Evolutionary conservation across 768 basidiomycete genomes (phyloP), one percentile per base, ranked within the genome.

Genomic region (Suillus spraguei): DNA sequence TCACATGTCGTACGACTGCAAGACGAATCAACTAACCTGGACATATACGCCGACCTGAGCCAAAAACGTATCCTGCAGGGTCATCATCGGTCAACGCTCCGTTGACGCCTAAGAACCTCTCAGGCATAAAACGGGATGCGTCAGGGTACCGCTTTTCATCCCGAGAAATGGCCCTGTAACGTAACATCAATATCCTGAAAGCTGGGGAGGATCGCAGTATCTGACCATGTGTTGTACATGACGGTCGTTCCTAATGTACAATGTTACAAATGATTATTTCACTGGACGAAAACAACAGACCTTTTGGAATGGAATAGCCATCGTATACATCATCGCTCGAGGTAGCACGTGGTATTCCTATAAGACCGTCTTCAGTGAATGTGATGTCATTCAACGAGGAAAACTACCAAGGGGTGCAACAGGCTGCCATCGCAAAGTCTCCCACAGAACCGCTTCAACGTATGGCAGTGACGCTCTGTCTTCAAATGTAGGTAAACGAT

Each of bases 261-360:
- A 39, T 17, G 17, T 39, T 24, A 10, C 3, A 24, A 38, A 17
- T 39, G 3, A 28, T 24, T 28, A 2, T 0, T 6, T 56, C 22
- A 24, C 4, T 38, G 9, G 1, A 56, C 2, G 10, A 56, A 24
- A 39, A 39, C 16, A 28, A 4, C n/a, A 32, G 64, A 60, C 74
- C 74, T 58, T 68, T 68, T 20, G 74, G 72, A 14, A 76, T 69
- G 59, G 64, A 68, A 50, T 71, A 74, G 1, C 77, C 80, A 1
- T 78, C 68, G 58, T 80, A 82, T 13, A 69, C 64, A 63, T 82
- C 81, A 54, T 82, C 79, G 2, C 44, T 41, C 22, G 28, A 16
- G 4, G n/a, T 46, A 28, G 61, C 61, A 62, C 61, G 61, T 5
- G 59, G 10, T 4, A 62, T 0, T 2, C 55, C 55, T 56, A 16